These are phyloP conservation scores for Gracilaria domingensis DNA, from an alignment of 23 red algal genomes.

Conservation along the genomic window DNA sequence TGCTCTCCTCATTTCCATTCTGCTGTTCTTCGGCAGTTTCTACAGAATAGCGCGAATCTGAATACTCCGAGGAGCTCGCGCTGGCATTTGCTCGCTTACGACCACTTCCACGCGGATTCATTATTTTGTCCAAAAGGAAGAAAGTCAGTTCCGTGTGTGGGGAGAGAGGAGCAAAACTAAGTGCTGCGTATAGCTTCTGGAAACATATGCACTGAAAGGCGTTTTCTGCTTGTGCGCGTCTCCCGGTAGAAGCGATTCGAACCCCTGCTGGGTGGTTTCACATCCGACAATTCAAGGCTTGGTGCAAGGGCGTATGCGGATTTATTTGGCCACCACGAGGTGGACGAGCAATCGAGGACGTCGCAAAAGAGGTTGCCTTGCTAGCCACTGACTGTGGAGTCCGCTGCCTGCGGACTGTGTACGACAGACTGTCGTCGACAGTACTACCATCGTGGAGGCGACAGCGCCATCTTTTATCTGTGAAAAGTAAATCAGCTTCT, in stretches of 20 bases:
- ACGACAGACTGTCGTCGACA: no score
- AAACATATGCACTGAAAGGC: background rate
- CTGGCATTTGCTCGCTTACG: conserved; percentile 31
- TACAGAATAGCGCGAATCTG: conserved; percentile 25
- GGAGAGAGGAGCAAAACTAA: background rate
- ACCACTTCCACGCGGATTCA: conserved; percentile 28
- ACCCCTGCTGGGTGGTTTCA: background rate
- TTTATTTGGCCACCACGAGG: background rate
- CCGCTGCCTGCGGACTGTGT: no score
- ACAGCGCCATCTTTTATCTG: background rate
- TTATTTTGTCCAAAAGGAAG: background rate
- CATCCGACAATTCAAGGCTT: background rate
- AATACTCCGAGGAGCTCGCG: conserved; percentile 30
- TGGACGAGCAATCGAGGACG: background rate
- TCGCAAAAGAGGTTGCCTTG: background rate
- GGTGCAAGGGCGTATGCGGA: background rate
- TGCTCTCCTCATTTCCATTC: conserved; percentile 3
- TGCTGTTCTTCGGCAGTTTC: conserved; percentile 6
- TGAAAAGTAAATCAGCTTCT: background rate
- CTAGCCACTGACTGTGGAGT: background rate
- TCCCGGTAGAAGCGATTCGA: background rate
- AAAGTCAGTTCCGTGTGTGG: background rate
- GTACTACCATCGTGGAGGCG: no score
- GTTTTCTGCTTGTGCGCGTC: background rate
- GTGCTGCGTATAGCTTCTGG: background rate